Base-by-base conservation (phyloP, 495 filamentous ascomycete species). In the Aspergillus sparsus region DNA sequence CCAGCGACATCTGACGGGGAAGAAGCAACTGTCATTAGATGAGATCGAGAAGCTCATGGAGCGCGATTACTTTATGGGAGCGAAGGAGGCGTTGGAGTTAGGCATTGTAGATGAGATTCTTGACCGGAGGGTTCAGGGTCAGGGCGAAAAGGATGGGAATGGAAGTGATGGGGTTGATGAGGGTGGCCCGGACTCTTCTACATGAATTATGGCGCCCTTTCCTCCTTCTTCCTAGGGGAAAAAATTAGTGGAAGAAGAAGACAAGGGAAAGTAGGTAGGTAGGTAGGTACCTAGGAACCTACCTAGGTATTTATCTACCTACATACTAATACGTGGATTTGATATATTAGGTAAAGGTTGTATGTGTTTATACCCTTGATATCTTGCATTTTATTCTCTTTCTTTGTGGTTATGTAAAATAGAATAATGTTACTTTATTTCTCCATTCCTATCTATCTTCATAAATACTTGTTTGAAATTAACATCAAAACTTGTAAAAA, bases 1-100 rank as follows among this genome's bases (percentile, higher is more conserved):
- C 62, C 82, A 89, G 74, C 73, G 80, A 61, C 94, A 98, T 76
- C 72, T 98, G 68, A 97, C 89, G 61, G 74, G 78, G 34, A 74
- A 76, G 68, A 89, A 86, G 73, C 78, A 86, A 59, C 75, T 89
- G 69, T 82, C 76, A 1, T 73, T 96, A 58, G 85, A 90, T 55
- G 91, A 93, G 54, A 86, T 97, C 70, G 94, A 95, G 81, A 89
- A 84, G 75, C 76, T 97, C 68, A 96, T 98, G 92, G 94, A 98
- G 80, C 76, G 94, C 55, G 94, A 98, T 74, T 91, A 92, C 64
- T 97, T 97, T 66, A 85, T 98, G 84, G 87, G 89, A 53, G 93
- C 92, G 4, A 70, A 89, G 42, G 93, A 97, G 75, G 93, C 94
- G 13, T 77, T 91, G 70, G 90, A 94, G 21, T 80, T 95, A 74